Evolutionary conservation across 345 rosid species (phyloP).

Genomic region (Firmiana major): DNA sequence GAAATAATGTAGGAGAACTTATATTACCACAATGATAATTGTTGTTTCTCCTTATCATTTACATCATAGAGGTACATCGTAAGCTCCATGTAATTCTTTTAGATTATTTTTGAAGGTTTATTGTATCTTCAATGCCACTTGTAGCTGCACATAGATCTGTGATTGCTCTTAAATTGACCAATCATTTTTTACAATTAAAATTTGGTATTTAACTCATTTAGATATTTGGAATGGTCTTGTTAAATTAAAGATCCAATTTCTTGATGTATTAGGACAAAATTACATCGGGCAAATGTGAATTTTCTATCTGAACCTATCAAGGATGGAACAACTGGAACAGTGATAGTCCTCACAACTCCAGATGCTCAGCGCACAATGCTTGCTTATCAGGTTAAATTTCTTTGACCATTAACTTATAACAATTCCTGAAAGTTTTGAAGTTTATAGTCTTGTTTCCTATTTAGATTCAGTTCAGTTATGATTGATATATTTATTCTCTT

Average conservation of each 20-base stretch:
- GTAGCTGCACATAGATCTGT: neutral
- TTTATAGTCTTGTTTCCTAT: neutral
- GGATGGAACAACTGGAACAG: conserved; percentile 96
- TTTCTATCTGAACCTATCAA: conserved; percentile 80
- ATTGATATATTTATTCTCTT: neutral
- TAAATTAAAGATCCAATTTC: neutral
- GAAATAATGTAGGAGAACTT: neutral
- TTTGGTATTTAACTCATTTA: neutral
- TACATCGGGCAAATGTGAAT: conserved; percentile 70
- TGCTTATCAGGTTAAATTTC: conserved; percentile 66
- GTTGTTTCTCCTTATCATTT: neutral
- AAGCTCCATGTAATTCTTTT: neutral
- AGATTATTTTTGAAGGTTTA: neutral
- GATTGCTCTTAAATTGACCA: neutral
- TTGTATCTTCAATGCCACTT: neutral
- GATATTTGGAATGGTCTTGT: conserved; percentile 12
- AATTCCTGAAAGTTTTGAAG: neutral
- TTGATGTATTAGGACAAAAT: conserved; percentile 52
- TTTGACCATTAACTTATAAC: neutral
- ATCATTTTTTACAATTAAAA: neutral
- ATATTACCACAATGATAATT: neutral
- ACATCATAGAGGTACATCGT: neutral
- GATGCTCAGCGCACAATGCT: conserved; percentile 99
- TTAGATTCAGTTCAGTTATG: neutral
- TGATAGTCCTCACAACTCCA: conserved; percentile 91